Percentiles rank a stretch among this genome's conserved stretches.
Conservation (phyloP, 345 rosid species). For the Sisymbrium altissimum region DNA sequence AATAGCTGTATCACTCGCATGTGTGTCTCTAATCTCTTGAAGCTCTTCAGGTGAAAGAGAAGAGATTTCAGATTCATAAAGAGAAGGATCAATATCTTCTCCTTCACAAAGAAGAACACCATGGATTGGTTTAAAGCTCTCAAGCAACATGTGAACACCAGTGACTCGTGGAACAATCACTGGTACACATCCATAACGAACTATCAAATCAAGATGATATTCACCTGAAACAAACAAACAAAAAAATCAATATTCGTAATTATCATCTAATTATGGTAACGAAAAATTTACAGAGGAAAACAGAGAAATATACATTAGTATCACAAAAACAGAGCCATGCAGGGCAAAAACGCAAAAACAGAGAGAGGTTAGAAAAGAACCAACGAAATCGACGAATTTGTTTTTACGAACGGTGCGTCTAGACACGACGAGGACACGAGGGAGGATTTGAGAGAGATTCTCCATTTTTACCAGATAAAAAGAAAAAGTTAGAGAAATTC, state of each 20-base stretch:
- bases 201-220: constrained; percentile 64
- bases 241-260: neutral
- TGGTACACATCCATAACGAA: constrained; percentile 60
- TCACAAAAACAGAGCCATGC: constrained; percentile 22
- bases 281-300: neutral
- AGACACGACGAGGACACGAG: constrained; percentile 64
- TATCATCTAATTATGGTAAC: neutral
- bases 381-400: constrained; percentile 64
- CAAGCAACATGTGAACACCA: constrained; percentile 57
- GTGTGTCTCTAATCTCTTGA: constrained; percentile 68
- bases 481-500: neutral
- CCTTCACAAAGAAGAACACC: constrained; percentile 74
- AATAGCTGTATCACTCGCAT: constrained; percentile 69
- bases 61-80: constrained; percentile 52
- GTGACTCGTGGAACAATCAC: constrained; percentile 64
- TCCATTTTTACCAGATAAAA: constrained; percentile 10
- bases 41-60: constrained; percentile 63
- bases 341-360: neutral
- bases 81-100: constrained; percentile 71
- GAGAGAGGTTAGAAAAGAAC: constrained; percentile 26
- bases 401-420: constrained; percentile 61
- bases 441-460: constrained; percentile 49
- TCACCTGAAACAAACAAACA: constrained; percentile 61
- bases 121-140: constrained; percentile 69
- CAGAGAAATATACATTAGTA: too few relatives aligned